A percentile compares a stretch with the other conserved stretches of the same genome.
Evolutionary conservation across 495 filamentous ascomycete species (phyloP).

Genomic region (Podospora comata): DNA sequence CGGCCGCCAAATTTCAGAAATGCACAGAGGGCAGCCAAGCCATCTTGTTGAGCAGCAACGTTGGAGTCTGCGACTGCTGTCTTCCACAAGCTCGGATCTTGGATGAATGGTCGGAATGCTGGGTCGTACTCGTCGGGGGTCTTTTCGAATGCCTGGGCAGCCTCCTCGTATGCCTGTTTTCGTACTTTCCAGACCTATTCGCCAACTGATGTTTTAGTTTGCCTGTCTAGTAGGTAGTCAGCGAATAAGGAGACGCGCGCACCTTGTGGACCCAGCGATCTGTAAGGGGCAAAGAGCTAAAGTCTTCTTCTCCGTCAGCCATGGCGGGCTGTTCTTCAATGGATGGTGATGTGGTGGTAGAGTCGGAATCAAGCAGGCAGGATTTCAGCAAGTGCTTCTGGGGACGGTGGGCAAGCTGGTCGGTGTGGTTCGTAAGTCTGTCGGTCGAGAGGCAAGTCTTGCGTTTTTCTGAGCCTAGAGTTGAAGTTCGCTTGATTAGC

Average conservation of each 20-base stretch:
- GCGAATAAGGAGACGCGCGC: conserved; percentile 22
- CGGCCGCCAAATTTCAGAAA: conserved; percentile 85
- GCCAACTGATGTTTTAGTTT: background rate
- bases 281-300: conserved; percentile 71
- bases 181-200: conserved; percentile 90
- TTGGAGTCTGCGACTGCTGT: conserved; percentile 92
- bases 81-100: conserved; percentile 86
- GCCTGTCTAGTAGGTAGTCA: conserved; percentile 1
- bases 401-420: background rate
- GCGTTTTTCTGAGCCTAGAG: conserved; percentile 17
- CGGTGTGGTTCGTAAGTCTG: conserved; percentile 7
- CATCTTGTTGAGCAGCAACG: conserved; percentile 94
- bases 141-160: conserved; percentile 76
- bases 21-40: conserved; percentile 77
- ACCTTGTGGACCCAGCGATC: conserved; percentile 90
- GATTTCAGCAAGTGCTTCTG: background rate
- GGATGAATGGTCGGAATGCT: conserved; percentile 78
- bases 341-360: background rate
- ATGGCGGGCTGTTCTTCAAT: conserved; percentile 36
- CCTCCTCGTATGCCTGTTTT: conserved; percentile 93
- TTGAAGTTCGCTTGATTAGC: conserved; percentile 26
- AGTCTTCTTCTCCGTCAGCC: conserved; percentile 76
- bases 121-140: conserved; percentile 86
- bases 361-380: background rate
- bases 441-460: conserved; percentile 10